Conservation (phyloP, 2,329 filamentous ascomycete genomes). For the Rachicladosporium sp. region DNA sequence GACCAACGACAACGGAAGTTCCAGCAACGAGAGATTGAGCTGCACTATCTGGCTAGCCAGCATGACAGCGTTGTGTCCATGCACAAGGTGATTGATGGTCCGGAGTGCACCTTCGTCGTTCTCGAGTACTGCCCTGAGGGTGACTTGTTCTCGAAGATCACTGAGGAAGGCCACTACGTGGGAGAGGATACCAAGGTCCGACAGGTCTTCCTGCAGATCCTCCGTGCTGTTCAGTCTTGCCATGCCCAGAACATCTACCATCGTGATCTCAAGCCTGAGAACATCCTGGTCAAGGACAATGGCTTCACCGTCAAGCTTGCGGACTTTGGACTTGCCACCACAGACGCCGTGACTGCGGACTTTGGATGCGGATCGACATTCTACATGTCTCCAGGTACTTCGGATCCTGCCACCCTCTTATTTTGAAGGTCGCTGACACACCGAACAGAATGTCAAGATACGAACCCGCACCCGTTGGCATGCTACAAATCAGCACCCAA, state of each 20-base stretch:
- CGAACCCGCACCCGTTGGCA: slow-evolving; percentile 53
- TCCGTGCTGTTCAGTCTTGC: slow-evolving; percentile 94
- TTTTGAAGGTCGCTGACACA: slow-evolving; percentile 12
- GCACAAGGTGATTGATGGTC: slow-evolving; percentile 81
- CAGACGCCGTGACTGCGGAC: slow-evolving; percentile 72
- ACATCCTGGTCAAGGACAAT: slow-evolving; percentile 81
- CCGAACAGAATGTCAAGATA: slow-evolving; percentile 72
- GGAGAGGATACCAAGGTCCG: slow-evolving; percentile 82
- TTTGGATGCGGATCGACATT: slow-evolving; percentile 98
- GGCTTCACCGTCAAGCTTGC: slow-evolving; percentile 89
- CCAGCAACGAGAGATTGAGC: slow-evolving; percentile 82
- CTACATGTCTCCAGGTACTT: slow-evolving; percentile 95
- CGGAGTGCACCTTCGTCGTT: slow-evolving; percentile 89
- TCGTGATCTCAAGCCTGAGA: slow-evolving; percentile 94
- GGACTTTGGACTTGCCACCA: slow-evolving; percentile 91
- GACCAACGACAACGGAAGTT: slow-evolving; percentile 79
- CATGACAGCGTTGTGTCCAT: slow-evolving; percentile 91
- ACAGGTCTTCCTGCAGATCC: slow-evolving; percentile 80
- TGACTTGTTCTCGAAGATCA: slow-evolving; percentile 95
- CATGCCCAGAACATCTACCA: slow-evolving; percentile 91
- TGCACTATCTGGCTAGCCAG: slow-evolving; percentile 78
- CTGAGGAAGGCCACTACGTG: slow-evolving; percentile 83
- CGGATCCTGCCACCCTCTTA: neutral
- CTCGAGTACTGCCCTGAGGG: slow-evolving; percentile 96
- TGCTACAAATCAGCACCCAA: slow-evolving; percentile 89